Base-by-base conservation (phyloP, 768 basidiomycete genomes). In the Hygrophoropsis aurantiaca region DNA sequence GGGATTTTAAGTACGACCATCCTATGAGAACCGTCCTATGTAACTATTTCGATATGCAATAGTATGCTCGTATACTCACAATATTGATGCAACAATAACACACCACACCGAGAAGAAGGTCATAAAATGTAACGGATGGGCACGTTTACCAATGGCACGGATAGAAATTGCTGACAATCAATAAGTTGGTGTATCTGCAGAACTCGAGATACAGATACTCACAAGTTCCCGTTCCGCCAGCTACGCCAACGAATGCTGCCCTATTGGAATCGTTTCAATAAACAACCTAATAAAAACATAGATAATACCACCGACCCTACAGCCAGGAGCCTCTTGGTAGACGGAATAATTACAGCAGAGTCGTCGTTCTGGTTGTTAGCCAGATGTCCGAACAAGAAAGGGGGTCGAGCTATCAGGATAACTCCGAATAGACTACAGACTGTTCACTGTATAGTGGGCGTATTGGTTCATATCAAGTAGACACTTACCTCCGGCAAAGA, bases 381-480 rank as follows among this genome's bases (percentile, higher is more conserved):
- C 26, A 48, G 47, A 38, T 52, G 45, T 9, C 83, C 84, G 54
- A 94, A 92, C 3, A 94, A 55, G 38, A 81, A 80, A 1, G 73
- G 66, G 0, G 91, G 91, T 26, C 88, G 74, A 10, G 90, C 87
- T 39, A 94, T 89, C 8, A 91, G 73, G 8, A 92, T 64, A 3
- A 90, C 88, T 0, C 90, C 90, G 7, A 76, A 39, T 21, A 93
- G 71, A 61, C 86, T 85, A 42, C 77, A 71, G 11, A 84, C 78
- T 77, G 55, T 7, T 20, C 13, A 21, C 37, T 10, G n/a, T n/a
- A n/a, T n/a, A n/a, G n/a, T n/a, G n/a, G n/a, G n/a, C n/a, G n/a
- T n/a, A n/a, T n/a, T n/a, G n/a, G n/a, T n/a, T n/a, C n/a, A n/a
- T n/a, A n/a, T n/a, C n/a, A n/a, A n/a, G n/a, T n/a, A n/a, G n/a